Base-by-base conservation (phyloP, 2,329 filamentous ascomycete species). In the Davidsoniella virescens region DNA sequence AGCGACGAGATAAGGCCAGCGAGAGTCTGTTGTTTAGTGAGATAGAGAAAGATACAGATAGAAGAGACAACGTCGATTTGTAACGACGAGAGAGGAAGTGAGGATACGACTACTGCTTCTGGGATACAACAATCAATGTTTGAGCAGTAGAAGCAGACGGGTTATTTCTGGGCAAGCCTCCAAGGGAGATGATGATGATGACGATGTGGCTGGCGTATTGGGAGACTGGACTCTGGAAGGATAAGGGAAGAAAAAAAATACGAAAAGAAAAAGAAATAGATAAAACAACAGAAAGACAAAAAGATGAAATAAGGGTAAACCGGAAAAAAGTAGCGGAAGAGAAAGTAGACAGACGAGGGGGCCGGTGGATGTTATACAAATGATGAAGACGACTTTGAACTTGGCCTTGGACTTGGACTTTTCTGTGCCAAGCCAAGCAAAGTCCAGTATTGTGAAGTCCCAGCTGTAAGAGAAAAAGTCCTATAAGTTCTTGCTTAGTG, bases 271-370 rank as follows among this genome's bases (percentile, higher is more conserved):
- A 48, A 48, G 5, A 48, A 48, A 48, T n/a, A 29, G 6, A 45
- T 7, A 29, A 29, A 7, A 25, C 23, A 20, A 18, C n/a, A 20
- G 29, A 42, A 51, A 47, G 40, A 45, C 25, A 49, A 49, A 40
- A 49, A 49, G 29, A 25, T n/a, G n/a, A 42, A 53, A 36, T 12
- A 33, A 33, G 29, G 26, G 7, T 26, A 48, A 44, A 47, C 40
- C 33, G 12, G 17, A 47, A 16, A 23, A 33, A 12, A 47, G 47
- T 38, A 53, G 18, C 16, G 14, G 17, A 37, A 44, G 36, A 49
- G n/a, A 50, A 38, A 53, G 44, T 46, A 50, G 51, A 33, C 43
- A 39, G 51, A 46, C 44, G 43, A 47, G 44, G 44, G 44, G 47
- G 40, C 40, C n/a, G 26, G 25, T 36, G 47, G 16, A 18, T 33